Base-by-base conservation (phyloP, 805 yeast species). In the Nakazawaea pomicola region DNA sequence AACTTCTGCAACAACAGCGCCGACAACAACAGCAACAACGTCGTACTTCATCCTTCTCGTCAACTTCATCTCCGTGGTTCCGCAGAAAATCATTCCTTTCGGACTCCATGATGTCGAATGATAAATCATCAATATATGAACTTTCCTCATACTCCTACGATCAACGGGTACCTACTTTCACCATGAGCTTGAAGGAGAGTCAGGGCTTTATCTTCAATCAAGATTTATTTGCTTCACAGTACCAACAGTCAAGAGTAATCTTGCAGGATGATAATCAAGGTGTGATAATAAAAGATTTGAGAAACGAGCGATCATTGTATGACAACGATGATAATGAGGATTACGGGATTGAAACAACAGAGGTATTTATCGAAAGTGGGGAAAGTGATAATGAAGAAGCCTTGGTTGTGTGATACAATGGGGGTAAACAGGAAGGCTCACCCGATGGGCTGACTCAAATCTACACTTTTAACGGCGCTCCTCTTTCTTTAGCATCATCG, bases 141-240 rank as follows among this genome's bases (percentile, higher is more conserved):
- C 41, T 60, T 2, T 46, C 57, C 3, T 48, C 51, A 6, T 68
- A 65, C 44, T 58, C 56, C 29, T 16, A 29, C 11, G 36, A 48
- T 21, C 47, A 46, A 30, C 46, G 54, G 23, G 49, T 56, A n/a
- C 61, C 71, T 6, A 48, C 63, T 1, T 67, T 54, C 41, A 62
- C 70, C 12, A 65, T 80, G 28, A 67, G 74, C 12, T 60, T 80
- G 29, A 68, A 66, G 18, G 83, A 81, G 51, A 72, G 82, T 24
- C 90, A 83, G 53, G 93, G 93, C 3, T 83, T 83, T 51, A 59
- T 74, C 2, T 83, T 87, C 76, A 83, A 83, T 55, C 90, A 83
- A 53, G 90, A 83, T 51, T 60, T 82, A 34, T 83, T 82, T 67
- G 90, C 88, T 2, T 67, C 80, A 1, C 79, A 80, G 21, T 79